These are phyloP conservation scores for Cladosporium sp. DNA, from an alignment of 2,329 filamentous ascomycete genomes.

Conservation along the genomic window DNA sequence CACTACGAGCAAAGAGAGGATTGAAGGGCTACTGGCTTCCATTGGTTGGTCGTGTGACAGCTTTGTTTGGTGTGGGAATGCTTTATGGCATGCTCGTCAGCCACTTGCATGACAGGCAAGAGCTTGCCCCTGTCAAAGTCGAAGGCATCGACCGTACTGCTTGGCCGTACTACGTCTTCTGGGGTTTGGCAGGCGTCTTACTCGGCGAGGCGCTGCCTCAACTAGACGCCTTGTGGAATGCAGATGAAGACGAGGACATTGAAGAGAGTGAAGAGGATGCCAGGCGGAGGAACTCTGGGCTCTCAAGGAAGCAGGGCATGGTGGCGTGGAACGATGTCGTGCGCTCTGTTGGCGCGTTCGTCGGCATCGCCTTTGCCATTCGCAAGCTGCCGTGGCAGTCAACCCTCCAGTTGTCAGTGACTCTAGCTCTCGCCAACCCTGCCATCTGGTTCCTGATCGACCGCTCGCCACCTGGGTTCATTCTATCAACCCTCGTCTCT, in stretches of 20 bases:
- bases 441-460: conserved; percentile 96
- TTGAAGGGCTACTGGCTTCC: conserved; percentile 46
- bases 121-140: conserved; percentile 63
- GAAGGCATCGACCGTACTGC: conserved; percentile 54
- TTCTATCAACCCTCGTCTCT: conserved; percentile 74
- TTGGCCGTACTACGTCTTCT: conserved; percentile 73
- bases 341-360: conserved; percentile 68
- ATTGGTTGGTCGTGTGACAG: conserved; percentile 31
- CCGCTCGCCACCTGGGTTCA: conserved; percentile 79
- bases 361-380: conserved; percentile 77
- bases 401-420: conserved; percentile 87
- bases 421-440: conserved; percentile 86
- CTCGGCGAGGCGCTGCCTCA: conserved; percentile 80
- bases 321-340: conserved; percentile 69
- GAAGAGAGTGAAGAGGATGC: conserved; percentile 21
- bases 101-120: conserved; percentile 70
- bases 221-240: conserved; percentile 75
- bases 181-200: conserved; percentile 76
- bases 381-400: conserved; percentile 91
- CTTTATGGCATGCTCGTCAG: conserved; percentile 81
- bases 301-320: conserved; percentile 18
- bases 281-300: conserved; percentile 19
- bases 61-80: conserved; percentile 78
- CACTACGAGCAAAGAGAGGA: conserved; percentile 25
- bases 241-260: conserved; percentile 45